Base-by-base conservation (phyloP, 352 stramenopile species). In the Globisporangium nagaii region DNA sequence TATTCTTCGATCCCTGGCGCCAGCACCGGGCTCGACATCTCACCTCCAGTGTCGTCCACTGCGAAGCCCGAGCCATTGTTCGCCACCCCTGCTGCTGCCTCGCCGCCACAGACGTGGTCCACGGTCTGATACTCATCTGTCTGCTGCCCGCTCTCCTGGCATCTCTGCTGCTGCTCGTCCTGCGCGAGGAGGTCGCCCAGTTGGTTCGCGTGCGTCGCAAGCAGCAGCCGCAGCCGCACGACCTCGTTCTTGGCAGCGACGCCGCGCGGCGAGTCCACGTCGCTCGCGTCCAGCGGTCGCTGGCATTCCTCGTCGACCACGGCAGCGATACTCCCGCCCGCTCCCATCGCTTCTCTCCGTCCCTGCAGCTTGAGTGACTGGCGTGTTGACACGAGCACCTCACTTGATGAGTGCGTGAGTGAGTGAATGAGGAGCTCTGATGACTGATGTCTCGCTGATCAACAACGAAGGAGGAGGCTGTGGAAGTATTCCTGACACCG, bases 221-320 rank as follows among this genome's bases (percentile, higher is more conserved):
- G 43, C 35, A 62, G 19, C 2, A 45, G 9, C 13, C 42, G 52
- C 39, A 65, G 36, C 20, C 48, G 41, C 40, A 51, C 27, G 39
- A 69, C 62, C 44, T 69, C 62, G 20, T 53, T 36, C 35, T 66
- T 65, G 47, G 62, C 62, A 9, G 34, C 32, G 9, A 53, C 28
- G 9, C 37, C 62, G 15, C 60, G 55, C 8, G 60, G 60, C 15
- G 61, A 60, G 35, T 63, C 40, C n/a, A 69, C 57, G 30, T 69
- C 62, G 15, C 57, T 66, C 17, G 50, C 62, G 36, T 69, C 62
- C 10, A 69, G 41, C 30, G 62, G 62, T 22, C 50, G 44, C 25
- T 45, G 27, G 3, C 35, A 24, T n/a, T 66, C 62, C 22, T 20
- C 40, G 7, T 59, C 28, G 7, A 68, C 17, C 7, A 62, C 20